These are phyloP conservation scores for Sugiyamaella lignohabitans DNA, from an alignment of 805 yeast species.

Conservation along the genomic window DNA sequence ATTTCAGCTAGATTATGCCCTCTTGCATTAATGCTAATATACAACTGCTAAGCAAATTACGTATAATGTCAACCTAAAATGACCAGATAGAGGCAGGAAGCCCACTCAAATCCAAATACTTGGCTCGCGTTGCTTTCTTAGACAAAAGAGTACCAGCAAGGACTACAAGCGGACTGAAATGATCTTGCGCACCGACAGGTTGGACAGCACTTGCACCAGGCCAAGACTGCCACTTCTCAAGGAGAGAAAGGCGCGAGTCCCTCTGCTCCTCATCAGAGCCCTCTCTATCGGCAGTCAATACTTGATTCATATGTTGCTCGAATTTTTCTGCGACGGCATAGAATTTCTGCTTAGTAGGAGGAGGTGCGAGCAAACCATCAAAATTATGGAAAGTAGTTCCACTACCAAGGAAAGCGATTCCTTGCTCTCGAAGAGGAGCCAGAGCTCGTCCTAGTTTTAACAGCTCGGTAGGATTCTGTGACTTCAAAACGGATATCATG, in stretches of 20 bases:
- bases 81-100: constrained; percentile 10
- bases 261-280: not conserved
- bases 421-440: constrained; percentile 9
- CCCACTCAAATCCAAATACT: not conserved
- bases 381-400: constrained; percentile 10
- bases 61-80: constrained; percentile 3
- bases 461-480: constrained; percentile 5
- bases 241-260: not conserved
- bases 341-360: not conserved
- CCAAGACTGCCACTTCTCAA: constrained; percentile 8
- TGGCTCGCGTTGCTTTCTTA: constrained; percentile 1
- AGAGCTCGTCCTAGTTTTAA: constrained; percentile 6
- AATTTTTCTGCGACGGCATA: not conserved
- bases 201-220: constrained; percentile 5
- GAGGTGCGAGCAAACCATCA: constrained; percentile 1
- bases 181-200: constrained; percentile 6
- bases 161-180: constrained; percentile 10
- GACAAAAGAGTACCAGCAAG: constrained; percentile 7
- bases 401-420: constrained; percentile 10
- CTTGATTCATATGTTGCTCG: constrained; percentile 1
- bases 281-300: not conserved
- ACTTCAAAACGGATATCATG: constrained; percentile 6
- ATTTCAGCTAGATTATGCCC: too few relatives aligned
- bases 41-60: too few relatives aligned
- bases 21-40: too few relatives aligned